Evolutionary conservation across 1,284 basidiomycete species (phyloP), one percentile per base, ranked within the genome.

Genomic region (Mycosarcoma mackinlayi): DNA sequence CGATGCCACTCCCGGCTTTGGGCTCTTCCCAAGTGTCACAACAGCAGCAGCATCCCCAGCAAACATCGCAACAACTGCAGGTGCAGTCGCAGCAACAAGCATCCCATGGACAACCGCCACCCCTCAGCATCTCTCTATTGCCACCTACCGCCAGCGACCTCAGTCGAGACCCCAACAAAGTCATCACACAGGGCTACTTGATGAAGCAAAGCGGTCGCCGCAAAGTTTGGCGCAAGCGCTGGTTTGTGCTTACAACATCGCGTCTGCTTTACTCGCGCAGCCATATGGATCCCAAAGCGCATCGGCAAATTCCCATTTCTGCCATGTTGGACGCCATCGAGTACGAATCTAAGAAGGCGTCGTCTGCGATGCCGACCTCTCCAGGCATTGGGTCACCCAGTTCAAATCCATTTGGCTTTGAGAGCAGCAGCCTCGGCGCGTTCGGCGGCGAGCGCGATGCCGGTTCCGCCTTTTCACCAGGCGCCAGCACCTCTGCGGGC

Each of bases 141-240:
- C 54, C 57, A 18, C 25, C 50, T 9, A 23, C 57, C 3, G 56
- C 35, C 2, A 53, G 41, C 45, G 69, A 69, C 21, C 62, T 78
- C 21, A 67, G 71, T 14, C 58, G 58, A 6, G 78, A 82, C 40
- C 67, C 70, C 1, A 73, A 76, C 65, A 78, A 75, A 21, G 70
- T 82, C 51, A 77, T 82, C 51, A 75, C 76, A 5, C 79, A 90
- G 27, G 94, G 94, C 2, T 99, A 98, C 83, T 85, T 98, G 63
- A 95, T 96, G 92, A 98, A 98, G 83, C 94, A 94, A 83, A 93
- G 93, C 39, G 89, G 89, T 47, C 92, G 95, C 73, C 88, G 94
- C 75, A 90, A 92, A 77, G 92, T 89, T 62, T 99, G 96, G 96
- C 87, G 93, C 59, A 98, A 99, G 84, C 86, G 84, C 11, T 85